Percentiles rank a stretch among this genome's conserved stretches.
Evolutionary conservation across 495 filamentous ascomycete species (phyloP).

Genomic region (Amniculicola lignicola): DNA sequence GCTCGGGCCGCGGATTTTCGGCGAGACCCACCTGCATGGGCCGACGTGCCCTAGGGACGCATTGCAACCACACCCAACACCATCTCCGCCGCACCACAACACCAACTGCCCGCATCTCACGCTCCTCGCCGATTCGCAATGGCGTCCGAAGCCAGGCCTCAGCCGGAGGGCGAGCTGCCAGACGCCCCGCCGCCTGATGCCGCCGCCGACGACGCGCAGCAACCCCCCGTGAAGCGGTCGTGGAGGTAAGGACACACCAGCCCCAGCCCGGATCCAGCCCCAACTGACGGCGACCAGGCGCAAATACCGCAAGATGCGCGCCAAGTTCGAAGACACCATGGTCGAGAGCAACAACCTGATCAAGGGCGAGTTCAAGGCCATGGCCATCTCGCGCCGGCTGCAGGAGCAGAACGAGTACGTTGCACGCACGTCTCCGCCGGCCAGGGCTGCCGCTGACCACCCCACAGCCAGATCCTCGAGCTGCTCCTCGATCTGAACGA

Average conservation of each 20-base stretch:
- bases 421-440: background rate
- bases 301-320: slow-evolving; percentile 90
- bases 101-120: background rate
- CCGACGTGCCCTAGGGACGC: background rate
- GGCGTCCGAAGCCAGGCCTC: slow-evolving; percentile 17
- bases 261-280: too few species aligned
- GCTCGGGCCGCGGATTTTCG: background rate
- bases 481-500: slow-evolving; percentile 84
- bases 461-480: slow-evolving; percentile 43
- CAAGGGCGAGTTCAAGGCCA: slow-evolving; percentile 71
- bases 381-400: slow-evolving; percentile 70
- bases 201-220: slow-evolving; percentile 14
- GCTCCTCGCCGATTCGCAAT: slow-evolving; percentile 13
- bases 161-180: slow-evolving; percentile 7
- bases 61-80: background rate
- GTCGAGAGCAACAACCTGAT: slow-evolving; percentile 73
- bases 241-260: slow-evolving; percentile 27
- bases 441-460: background rate
- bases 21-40: too few species aligned
- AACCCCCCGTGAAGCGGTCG: slow-evolving; percentile 31
- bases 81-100: background rate
- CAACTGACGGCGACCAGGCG: slow-evolving; percentile 26
- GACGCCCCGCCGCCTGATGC: slow-evolving; percentile 3
- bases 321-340: slow-evolving; percentile 80
- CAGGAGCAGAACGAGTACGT: slow-evolving; percentile 81